phyloP scores from a whole-genome alignment of 208 protist species.

The Acanthamoeba triangularis region DNA sequence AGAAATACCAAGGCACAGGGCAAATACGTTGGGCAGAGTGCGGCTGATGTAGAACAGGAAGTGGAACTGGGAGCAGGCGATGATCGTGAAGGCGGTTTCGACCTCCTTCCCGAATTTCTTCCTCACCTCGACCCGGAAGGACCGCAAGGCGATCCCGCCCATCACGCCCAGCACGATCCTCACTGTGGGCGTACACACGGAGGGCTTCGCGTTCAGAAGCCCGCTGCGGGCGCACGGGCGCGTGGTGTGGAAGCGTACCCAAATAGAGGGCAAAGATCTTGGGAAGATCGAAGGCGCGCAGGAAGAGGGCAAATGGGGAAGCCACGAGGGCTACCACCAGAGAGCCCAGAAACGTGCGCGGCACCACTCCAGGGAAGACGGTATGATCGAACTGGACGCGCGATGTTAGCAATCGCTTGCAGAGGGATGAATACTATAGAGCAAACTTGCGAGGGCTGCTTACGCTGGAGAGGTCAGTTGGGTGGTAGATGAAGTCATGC shows the following conservation, averaged over 20 bases:
- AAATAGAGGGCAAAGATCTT: conserved; percentile 67
- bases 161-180: conserved; percentile 76
- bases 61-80: conserved; percentile 94
- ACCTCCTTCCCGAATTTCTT: conserved; percentile 73
- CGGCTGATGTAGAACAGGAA: conserved; percentile 94
- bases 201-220: not conserved
- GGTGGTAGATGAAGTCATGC: conserved; percentile 94
- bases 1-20: conserved; percentile 79
- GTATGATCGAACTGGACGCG: conserved; percentile 93
- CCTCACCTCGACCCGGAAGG: conserved; percentile 58
- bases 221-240: too few relatives aligned
- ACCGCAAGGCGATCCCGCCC: not conserved
- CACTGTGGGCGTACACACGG: not conserved
- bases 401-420: too few relatives aligned
- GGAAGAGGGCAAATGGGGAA: conserved; percentile 73
- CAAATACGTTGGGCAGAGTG: conserved; percentile 96
- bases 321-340: conserved; percentile 87
- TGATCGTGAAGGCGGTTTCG: conserved; percentile 74
- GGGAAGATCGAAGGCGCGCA: conserved; percentile 26
- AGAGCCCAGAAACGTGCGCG: conserved; percentile 94
- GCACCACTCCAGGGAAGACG: conserved; percentile 95
- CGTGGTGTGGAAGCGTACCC: not conserved
- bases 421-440: not conserved
- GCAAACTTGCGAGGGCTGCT: not conserved
- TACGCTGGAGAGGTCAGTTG: conserved; percentile 78